Evolutionary conservation across 495 filamentous ascomycete species (phyloP).

Genomic region (Aspergillus affinis): DNA sequence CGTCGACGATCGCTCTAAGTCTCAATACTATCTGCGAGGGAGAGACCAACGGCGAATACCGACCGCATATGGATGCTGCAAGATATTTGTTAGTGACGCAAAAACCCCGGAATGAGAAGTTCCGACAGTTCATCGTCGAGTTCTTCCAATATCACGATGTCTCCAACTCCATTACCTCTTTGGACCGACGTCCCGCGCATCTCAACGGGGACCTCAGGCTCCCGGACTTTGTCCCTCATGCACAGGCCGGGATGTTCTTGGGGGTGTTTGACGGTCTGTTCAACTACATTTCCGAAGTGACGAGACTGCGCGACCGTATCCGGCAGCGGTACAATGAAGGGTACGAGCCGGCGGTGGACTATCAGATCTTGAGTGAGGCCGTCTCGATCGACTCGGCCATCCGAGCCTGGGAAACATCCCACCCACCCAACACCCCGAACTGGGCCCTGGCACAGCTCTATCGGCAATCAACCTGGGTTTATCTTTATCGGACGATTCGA

Average conservation of each 20-base stretch:
- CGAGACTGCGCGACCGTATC: slow-evolving; percentile 73
- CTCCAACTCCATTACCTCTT: slow-evolving; percentile 74
- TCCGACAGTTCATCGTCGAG: slow-evolving; percentile 80
- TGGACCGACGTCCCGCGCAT: slow-evolving; percentile 54
- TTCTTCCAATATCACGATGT: slow-evolving; percentile 93
- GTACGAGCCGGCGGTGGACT: slow-evolving; percentile 71
- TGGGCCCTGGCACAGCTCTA: slow-evolving; percentile 79
- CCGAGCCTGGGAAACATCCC: slow-evolving; percentile 70
- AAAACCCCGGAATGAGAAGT: slow-evolving; percentile 61
- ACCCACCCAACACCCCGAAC: slow-evolving; percentile 68
- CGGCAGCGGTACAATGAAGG: slow-evolving; percentile 62
- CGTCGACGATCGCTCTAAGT: slow-evolving; percentile 82
- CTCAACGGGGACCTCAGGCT: slow-evolving; percentile 63
- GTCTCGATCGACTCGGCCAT: slow-evolving; percentile 76
- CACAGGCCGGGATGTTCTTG: slow-evolving; percentile 68
- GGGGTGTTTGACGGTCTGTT: slow-evolving; percentile 89
- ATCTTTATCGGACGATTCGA: slow-evolving; percentile 81
- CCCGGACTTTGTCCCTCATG: slow-evolving; percentile 71
- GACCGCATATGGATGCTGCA: slow-evolving; percentile 77
- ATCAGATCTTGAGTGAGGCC: slow-evolving; percentile 69
- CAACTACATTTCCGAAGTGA: slow-evolving; percentile 76
- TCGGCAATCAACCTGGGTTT: slow-evolving; percentile 88
- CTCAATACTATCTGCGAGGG: slow-evolving; percentile 80
- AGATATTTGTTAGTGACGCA: slow-evolving; percentile 63
- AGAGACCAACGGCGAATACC: slow-evolving; percentile 73